A percentile compares a stretch with the other conserved stretches of the same genome.
Evolutionary conservation across 805 yeast species (phyloP).

Genomic region (Grigorovia humatica): DNA sequence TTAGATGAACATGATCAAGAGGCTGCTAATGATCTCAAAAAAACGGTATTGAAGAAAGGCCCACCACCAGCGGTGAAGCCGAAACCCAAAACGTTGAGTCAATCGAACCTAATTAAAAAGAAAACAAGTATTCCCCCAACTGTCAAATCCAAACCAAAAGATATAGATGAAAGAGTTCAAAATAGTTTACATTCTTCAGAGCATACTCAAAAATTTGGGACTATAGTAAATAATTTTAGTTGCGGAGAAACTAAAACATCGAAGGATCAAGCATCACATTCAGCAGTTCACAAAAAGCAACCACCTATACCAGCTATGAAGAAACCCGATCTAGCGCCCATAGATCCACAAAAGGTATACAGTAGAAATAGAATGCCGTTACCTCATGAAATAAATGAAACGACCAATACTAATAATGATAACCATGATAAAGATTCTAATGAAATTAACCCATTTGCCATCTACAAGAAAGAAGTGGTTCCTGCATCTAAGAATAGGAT

Average conservation of each 20-base stretch:
- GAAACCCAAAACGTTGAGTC: neutral
- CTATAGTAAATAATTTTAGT: neutral
- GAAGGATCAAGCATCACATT: neutral
- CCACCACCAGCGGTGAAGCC: neutral
- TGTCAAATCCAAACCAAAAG: neutral
- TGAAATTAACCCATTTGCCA: conserved; percentile 29
- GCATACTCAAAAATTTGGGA: neutral
- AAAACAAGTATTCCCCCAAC: neutral
- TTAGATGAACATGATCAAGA: neutral
- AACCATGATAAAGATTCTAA: conserved; percentile 5
- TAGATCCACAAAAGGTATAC: neutral
- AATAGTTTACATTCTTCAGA: neutral
- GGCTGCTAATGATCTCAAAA: neutral
- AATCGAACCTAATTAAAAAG: neutral
- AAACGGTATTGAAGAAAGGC: neutral
- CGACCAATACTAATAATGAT: neutral
- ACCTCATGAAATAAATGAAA: neutral
- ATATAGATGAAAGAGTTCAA: neutral
- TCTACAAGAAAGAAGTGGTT: conserved; percentile 31
- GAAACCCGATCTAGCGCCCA: neutral
- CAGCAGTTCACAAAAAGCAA: neutral
- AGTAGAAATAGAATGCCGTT: neutral
- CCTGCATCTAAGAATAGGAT: conserved; percentile 30
- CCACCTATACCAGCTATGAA: neutral
- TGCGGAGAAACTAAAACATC: neutral